Conservation (phyloP, 306 rosid species). For the Vicia sativa region DNA sequence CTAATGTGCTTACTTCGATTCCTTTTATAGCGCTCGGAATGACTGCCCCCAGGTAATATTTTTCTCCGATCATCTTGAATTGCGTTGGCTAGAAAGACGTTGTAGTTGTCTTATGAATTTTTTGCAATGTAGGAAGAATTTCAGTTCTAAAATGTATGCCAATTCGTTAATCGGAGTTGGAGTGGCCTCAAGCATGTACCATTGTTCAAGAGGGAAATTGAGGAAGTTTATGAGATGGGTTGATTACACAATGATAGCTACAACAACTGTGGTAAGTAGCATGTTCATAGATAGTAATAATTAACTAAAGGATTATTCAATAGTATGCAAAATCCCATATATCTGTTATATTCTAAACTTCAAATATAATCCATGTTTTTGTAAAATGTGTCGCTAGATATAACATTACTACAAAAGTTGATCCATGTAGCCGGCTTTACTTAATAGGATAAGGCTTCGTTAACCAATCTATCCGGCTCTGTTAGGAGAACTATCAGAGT, state of each 20-base stretch:
- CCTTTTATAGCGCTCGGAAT: conserved; percentile 89
- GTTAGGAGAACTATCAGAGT: conserved; percentile 22
- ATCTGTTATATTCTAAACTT: conserved; percentile 14
- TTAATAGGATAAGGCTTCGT: too few species aligned
- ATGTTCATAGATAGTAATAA: background rate
- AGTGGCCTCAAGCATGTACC: conserved; percentile 92
- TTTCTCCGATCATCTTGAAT: conserved; percentile 34
- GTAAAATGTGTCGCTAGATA: background rate
- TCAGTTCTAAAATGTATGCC: conserved; percentile 78
- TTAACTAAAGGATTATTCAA: conserved; percentile 17
- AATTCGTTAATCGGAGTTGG: conserved; percentile 98
- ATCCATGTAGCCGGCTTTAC: too few species aligned
- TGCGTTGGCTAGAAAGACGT: conserved; percentile 16
- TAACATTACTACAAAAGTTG: too few species aligned
- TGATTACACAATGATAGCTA: conserved; percentile 95
- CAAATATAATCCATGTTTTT: background rate
- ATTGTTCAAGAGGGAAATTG: conserved; percentile 76
- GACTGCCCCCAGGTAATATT: conserved; percentile 74
- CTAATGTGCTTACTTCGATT: conserved; percentile 87
- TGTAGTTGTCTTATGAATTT: conserved; percentile 31
- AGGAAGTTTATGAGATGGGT: conserved; percentile 85
- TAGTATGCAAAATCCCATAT: conserved; percentile 22
- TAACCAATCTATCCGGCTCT: background rate
- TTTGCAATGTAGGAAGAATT: conserved; percentile 68
- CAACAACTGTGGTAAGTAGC: conserved; percentile 83